phyloP scores from a whole-genome alignment of 2,329 filamentous ascomycete species.

The Ilyonectria robusta region DNA sequence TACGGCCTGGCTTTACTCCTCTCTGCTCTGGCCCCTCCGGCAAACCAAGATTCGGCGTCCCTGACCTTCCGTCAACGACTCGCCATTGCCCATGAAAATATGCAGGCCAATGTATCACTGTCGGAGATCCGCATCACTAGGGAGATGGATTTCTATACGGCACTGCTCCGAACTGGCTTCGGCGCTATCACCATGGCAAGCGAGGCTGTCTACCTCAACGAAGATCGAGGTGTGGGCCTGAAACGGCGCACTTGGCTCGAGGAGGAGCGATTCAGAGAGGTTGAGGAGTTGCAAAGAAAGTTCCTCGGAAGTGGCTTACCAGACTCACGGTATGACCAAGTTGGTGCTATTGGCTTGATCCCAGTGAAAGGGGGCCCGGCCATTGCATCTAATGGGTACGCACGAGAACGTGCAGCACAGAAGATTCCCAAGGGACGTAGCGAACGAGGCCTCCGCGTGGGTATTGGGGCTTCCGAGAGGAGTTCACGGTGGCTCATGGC shows the following conservation, averaged over 20 bases:
- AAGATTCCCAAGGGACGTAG: conserved; percentile 64
- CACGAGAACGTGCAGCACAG: conserved; percentile 78
- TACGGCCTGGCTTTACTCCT: conserved; percentile 83
- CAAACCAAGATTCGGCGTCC: conserved; percentile 43
- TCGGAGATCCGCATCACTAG: conserved; percentile 84
- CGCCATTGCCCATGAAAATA: conserved; percentile 82
- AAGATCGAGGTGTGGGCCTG: conserved; percentile 82
- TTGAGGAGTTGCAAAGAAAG: conserved; percentile 72
- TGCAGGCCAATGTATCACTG: conserved; percentile 92
- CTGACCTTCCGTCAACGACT: conserved; percentile 73
- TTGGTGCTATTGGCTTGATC: conserved; percentile 69
- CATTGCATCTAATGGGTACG: conserved; percentile 71
- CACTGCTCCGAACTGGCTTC: conserved; percentile 88
- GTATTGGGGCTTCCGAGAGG: conserved; percentile 84
- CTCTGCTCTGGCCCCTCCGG: conserved; percentile 68
- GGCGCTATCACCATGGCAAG: conserved; percentile 92
- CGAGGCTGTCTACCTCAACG: conserved; percentile 95
- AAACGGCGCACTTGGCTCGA: conserved; percentile 91
- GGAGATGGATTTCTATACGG: conserved; percentile 96
- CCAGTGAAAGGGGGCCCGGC: conserved; percentile 65
- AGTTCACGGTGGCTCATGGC: conserved; percentile 84
- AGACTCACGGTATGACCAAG: conserved; percentile 65
- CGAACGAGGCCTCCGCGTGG: conserved; percentile 68
- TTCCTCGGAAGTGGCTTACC: conserved; percentile 63
- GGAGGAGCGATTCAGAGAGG: conserved; percentile 84